Base-by-base conservation (phyloP, 2,329 filamentous ascomycete species). In the Xenosphaeropsis pyriputrescens region DNA sequence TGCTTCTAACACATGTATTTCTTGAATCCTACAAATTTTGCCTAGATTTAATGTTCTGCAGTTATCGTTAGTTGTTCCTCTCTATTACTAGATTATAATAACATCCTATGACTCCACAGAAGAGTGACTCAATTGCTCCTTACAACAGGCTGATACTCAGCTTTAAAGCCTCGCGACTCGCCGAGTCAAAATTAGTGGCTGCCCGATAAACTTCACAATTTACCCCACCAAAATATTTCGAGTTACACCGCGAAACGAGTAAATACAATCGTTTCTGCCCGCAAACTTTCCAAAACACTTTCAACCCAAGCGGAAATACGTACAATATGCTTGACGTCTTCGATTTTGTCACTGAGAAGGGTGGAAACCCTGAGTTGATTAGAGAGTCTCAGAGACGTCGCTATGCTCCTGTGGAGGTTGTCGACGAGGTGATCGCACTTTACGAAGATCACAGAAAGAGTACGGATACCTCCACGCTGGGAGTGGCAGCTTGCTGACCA, bases 291-390 rank as follows among this genome's bases (percentile, higher is more conserved):
- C 5, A 17, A 14, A 32, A 32, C 30, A 32, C 12, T 14, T 32
- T 32, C 30, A 17, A 32, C 6, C 30, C 7, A 32, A 32, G n/a
- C 30, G n/a, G 30, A 32, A 14, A 32, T 15, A 4, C 12, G 14
- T 13, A 32, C 50, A 60, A 50, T 38, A 85, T 85, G 80, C 68
- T 85, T 48, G 83, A 88, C 64, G 68, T 85, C 39, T 68, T 72
- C 49, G 82, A 88, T 56, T 85, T 89, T 57, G 79, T 89, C 53
- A 62, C 72, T 56, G 85, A 95, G 61, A 82, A 86, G 51, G 91
- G 89, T 48, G 91, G 91, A 50, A 76, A 96, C 63, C 85, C 86
- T 13, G 81, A 93, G 56, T 79, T 78, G 64, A 91, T 98, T 61
- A 82, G 83, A 59, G 85, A 95, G 60, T 91, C 82, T 46, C 91